These are phyloP conservation scores for Clarireedia sp. DNA, from an alignment of 2,329 filamentous ascomycete species.

Conservation along the genomic window DNA sequence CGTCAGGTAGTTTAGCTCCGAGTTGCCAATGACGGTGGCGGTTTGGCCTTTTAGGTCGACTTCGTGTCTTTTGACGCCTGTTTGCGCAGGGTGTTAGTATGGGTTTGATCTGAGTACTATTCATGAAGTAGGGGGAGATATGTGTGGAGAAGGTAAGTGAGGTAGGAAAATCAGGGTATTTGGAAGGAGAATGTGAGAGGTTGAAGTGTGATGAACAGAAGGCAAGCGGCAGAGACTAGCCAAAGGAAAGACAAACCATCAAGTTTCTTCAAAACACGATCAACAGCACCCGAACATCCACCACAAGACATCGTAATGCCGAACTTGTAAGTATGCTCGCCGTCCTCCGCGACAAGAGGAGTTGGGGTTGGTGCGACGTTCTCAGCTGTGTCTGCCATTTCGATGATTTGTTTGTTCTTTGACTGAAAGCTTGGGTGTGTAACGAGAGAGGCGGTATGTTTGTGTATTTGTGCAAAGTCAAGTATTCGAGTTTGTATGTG, in stretches of 20 bases:
- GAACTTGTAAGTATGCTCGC: constrained; percentile 81
- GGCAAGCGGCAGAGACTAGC: background rate
- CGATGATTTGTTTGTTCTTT: background rate
- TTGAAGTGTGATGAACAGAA: background rate
- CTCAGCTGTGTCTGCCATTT: constrained; percentile 4
- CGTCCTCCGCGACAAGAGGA: constrained; percentile 12
- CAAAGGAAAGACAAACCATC: constrained; percentile 52
- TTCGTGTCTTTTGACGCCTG: constrained; percentile 80
- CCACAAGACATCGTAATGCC: constrained; percentile 89
- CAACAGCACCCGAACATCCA: constrained; percentile 91
- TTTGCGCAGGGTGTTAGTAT: background rate
- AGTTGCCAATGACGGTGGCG: constrained; percentile 66
- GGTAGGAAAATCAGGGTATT: background rate
- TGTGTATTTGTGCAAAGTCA: background rate
- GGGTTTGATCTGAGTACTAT: background rate
- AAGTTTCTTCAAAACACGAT: constrained; percentile 85
- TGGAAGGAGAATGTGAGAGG: background rate
- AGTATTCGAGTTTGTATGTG: background rate
- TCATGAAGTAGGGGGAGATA: background rate
- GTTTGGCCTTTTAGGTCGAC: constrained; percentile 82
- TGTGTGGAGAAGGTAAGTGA: background rate
- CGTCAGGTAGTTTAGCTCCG: constrained; percentile 64
- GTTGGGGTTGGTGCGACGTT: background rate
- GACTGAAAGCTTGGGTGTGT: background rate
- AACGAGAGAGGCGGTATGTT: background rate